Evolutionary conservation across 1,284 basidiomycete species (phyloP).

Genomic region (Papiliotrema flavescens): DNA sequence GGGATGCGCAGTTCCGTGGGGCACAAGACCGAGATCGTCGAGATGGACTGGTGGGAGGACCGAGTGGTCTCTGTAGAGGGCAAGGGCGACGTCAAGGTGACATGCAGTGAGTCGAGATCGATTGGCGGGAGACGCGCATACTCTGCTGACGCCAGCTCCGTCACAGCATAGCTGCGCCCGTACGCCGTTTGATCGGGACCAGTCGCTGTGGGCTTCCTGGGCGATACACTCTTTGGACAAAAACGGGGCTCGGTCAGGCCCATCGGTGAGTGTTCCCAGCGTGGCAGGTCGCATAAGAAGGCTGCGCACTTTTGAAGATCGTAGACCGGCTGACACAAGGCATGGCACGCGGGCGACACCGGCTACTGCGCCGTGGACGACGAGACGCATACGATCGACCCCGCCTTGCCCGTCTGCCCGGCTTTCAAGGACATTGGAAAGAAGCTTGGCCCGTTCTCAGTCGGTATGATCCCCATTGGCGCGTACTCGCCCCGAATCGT

Average conservation of each 20-base stretch:
- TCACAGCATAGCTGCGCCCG: constrained; percentile 59
- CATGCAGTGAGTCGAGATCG: constrained; percentile 25
- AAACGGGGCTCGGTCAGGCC: not conserved
- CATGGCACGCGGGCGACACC: constrained; percentile 70
- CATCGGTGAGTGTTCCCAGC: not conserved
- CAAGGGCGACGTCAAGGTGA: constrained; percentile 29
- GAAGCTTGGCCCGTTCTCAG: constrained; percentile 57
- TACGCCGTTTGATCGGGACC: constrained; percentile 54
- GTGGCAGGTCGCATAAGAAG: not conserved
- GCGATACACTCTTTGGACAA: constrained; percentile 48
- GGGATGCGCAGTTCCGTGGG: constrained; percentile 48
- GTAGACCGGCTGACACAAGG: constrained; percentile 12
- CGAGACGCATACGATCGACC: constrained; percentile 45
- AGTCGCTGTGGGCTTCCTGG: constrained; percentile 62
- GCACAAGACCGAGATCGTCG: constrained; percentile 52
- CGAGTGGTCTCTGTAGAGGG: constrained; percentile 23
- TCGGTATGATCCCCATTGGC: constrained; percentile 63
- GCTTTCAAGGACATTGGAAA: constrained; percentile 66
- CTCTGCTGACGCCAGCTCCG: constrained; percentile 38
- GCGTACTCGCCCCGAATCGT: constrained; percentile 61
- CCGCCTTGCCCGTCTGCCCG: constrained; percentile 57
- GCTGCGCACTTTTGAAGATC: no score
- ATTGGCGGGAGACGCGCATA: not conserved
- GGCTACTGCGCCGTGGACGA: constrained; percentile 51
- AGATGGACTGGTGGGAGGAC: constrained; percentile 68